A percentile compares a stretch with the other conserved stretches of the same genome.
phyloP scores from a whole-genome alignment of 495 filamentous ascomycete genomes.

The Penicillium alfredii region DNA sequence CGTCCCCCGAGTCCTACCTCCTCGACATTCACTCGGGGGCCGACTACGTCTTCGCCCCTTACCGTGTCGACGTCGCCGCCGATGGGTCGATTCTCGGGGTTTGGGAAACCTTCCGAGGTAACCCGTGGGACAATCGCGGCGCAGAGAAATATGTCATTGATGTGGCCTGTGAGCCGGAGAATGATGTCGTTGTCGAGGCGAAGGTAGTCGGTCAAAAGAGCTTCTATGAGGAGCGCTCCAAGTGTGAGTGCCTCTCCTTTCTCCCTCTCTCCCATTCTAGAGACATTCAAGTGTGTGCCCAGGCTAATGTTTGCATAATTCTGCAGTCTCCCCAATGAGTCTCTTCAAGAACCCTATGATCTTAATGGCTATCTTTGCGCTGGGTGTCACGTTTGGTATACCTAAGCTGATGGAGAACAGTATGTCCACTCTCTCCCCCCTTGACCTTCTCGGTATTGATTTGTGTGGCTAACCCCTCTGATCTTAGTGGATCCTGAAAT shows the following conservation, averaged over 20 bases:
- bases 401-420: constrained; percentile 94
- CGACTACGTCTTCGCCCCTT: constrained; percentile 66
- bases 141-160: constrained; percentile 44
- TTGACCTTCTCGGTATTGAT: background rate
- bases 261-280: background rate
- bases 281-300: background rate
- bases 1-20: constrained; percentile 59
- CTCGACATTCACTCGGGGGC: constrained; percentile 63
- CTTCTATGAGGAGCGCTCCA: constrained; percentile 65
- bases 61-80: constrained; percentile 66
- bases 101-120: constrained; percentile 84
- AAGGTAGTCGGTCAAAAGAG: constrained; percentile 56
- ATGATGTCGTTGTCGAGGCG: constrained; percentile 50
- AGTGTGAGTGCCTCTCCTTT: constrained; percentile 53
- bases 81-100: constrained; percentile 46
- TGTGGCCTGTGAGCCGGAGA: constrained; percentile 8
- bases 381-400: constrained; percentile 80
- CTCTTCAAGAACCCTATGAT: constrained; percentile 95
- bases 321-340: constrained; percentile 53
- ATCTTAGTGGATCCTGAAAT: constrained; percentile 86
- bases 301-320: constrained; percentile 5
- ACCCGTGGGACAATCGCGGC: constrained; percentile 80
- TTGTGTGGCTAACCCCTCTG: constrained; percentile 1
- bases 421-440: constrained; percentile 44
- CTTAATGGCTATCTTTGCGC: constrained; percentile 71